Base-by-base conservation (phyloP, 306 rosid genomes). In the Begonia fuchsioides region DNA sequence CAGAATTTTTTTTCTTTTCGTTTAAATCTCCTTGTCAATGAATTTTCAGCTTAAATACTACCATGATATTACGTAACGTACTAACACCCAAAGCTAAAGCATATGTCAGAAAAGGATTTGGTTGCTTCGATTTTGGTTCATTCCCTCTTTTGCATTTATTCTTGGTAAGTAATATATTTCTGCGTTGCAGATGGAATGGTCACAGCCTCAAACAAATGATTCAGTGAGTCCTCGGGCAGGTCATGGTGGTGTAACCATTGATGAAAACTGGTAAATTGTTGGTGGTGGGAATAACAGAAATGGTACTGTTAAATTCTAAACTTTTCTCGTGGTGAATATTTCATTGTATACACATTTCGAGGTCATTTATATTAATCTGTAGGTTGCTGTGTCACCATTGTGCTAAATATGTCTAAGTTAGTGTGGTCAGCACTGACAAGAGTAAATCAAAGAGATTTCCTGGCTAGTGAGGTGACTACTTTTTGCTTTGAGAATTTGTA, bases 211-310 rank as follows among this genome's bases (percentile, higher is more conserved):
- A 69, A 47, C 73, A 64, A 82, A 79, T 61, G 94, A 85, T 63
- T 63, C 79, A 53, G 86, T 75, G 55, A 61, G 79, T 68, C 81
- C 96, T 39, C 75, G 98, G 72, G 98, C 96, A 56, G 98, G 96
- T 48, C 98, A 92, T 71, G 78, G 87, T 63, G 96, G 98, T 59
- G 54, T 77, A 58, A 64, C 77, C 62, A 63, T 92, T 59, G 82
- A 62, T 60, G 94, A 72, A 51, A 66, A 74, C 71, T 92, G 98
- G 96, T 85, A 73, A 69, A 69, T 82, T 53, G 94, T 82, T 63
- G 98, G 98, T 17, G 98, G 98, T 43, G 98, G 98, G 58, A 94
- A 92, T 69, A 92, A 92, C 63, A 76, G 32, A 67, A 85, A 66
- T 69, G 98, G 98, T 85, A 73, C 65, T 66, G 44, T 47, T 59